phyloP scores from a whole-genome alignment of 495 filamentous ascomycete genomes.

The Tuber magnatum region DNA sequence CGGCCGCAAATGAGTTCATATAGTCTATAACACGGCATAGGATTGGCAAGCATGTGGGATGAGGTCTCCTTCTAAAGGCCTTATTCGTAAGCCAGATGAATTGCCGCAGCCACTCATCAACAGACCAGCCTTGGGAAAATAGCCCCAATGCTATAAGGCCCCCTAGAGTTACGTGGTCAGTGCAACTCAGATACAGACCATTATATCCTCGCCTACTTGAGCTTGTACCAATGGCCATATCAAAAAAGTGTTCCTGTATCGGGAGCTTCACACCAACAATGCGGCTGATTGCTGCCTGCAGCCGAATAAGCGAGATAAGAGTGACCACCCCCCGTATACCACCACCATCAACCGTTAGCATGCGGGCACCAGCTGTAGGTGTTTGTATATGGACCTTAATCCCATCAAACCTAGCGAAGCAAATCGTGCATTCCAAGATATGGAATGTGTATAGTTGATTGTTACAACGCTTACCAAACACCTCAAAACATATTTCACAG shows the following conservation, averaged over 20 bases:
- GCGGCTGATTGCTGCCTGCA: constrained; percentile 14
- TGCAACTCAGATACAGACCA: rapidly evolving
- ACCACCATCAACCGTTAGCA: constrained; percentile 54
- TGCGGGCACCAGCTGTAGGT: constrained; percentile 46
- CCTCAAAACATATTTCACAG: background rate
- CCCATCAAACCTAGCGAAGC: background rate
- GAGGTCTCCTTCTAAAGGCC: constrained; percentile 15
- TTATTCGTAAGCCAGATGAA: constrained; percentile 21
- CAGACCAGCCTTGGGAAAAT: constrained; percentile 27
- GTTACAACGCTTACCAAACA: background rate
- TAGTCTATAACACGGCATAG: constrained; percentile 14
- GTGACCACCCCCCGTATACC: constrained; percentile 45
- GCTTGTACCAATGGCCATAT: constrained; percentile 35
- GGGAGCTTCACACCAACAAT: constrained; percentile 18
- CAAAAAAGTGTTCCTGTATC: constrained; percentile 31
- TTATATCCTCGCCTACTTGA: constrained; percentile 9
- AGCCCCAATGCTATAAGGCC: constrained; percentile 22
- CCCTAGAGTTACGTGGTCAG: background rate
- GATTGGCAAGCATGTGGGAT: constrained; percentile 12
- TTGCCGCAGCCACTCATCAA: constrained; percentile 24
- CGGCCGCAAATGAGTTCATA: constrained; percentile 16
- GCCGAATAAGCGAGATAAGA: constrained; percentile 22
- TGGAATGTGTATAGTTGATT: background rate
- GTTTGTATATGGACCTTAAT: constrained; percentile 44
- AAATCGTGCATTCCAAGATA: background rate